Evolutionary conservation across 1,284 basidiomycete genomes (phyloP).

Genomic region (Abortiporus biennis): DNA sequence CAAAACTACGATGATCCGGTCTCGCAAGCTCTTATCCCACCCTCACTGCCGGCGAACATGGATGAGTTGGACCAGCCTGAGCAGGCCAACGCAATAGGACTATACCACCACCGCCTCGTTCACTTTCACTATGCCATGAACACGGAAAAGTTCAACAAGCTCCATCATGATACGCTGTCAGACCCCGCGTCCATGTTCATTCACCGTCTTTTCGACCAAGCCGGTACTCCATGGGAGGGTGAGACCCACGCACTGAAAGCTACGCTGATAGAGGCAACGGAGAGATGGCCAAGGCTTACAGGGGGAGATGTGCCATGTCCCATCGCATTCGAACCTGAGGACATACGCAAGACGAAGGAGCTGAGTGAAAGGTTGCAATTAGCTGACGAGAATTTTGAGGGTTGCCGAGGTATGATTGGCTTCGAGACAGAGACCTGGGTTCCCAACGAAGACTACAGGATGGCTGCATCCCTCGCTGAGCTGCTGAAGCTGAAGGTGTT

Average conservation of each 20-base stretch:
- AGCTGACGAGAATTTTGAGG: slow-evolving; percentile 27
- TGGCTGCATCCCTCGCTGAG: slow-evolving; percentile 26
- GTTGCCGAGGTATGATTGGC: slow-evolving; percentile 21
- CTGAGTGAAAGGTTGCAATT: slow-evolving; percentile 22
- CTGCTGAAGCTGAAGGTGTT: slow-evolving; percentile 27
- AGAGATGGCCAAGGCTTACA: slow-evolving; percentile 31
- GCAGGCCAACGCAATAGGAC: slow-evolving; percentile 23
- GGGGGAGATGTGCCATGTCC: slow-evolving; percentile 35
- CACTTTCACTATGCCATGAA: slow-evolving; percentile 38
- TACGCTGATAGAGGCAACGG: slow-evolving; percentile 32
- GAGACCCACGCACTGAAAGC: slow-evolving; percentile 35
- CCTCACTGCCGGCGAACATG: slow-evolving; percentile 34
- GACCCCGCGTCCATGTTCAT: slow-evolving; percentile 26
- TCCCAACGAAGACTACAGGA: slow-evolving; percentile 30
- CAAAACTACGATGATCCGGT: slow-evolving; percentile 39
- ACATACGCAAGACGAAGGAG: slow-evolving; percentile 33
- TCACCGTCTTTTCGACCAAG: slow-evolving; percentile 33
- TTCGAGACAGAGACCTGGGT: slow-evolving; percentile 37
- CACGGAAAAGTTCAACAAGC: slow-evolving; percentile 35
- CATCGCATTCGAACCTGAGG: slow-evolving; percentile 35
- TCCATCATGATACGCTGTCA: slow-evolving; percentile 29
- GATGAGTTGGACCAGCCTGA: slow-evolving; percentile 25
- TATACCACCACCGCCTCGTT: slow-evolving; percentile 35
- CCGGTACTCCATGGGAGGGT: slow-evolving; percentile 38
- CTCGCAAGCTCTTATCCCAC: slow-evolving; percentile 31